Conservation (phyloP, 805 yeast genomes). For the Schwanniomyces occidentalis region DNA sequence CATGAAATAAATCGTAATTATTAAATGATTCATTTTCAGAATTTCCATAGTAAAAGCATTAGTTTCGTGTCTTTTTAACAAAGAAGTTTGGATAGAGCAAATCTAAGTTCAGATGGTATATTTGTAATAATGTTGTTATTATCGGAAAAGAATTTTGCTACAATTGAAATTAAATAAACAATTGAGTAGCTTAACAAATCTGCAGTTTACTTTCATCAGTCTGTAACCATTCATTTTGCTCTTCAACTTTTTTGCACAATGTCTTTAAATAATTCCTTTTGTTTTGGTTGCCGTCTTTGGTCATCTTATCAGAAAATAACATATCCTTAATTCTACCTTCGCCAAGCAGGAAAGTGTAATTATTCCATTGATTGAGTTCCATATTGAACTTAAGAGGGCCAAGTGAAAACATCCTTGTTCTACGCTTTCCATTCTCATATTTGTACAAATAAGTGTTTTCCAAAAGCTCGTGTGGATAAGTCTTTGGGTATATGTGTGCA, state of each 20-base stretch:
- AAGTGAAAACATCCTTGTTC: background rate
- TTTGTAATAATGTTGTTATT: no score
- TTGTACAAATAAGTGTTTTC: background rate
- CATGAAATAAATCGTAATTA: no score
- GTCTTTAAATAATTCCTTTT: background rate
- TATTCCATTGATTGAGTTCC: background rate
- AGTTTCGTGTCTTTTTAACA: no score
- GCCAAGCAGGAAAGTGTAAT: constrained; percentile 1
- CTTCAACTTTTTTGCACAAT: constrained; percentile 1
- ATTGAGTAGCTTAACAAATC: background rate
- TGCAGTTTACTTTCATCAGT: background rate
- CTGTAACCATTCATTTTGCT: background rate
- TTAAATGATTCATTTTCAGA: no score
- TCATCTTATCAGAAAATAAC: background rate
- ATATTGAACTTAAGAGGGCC: background rate
- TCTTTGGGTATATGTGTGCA: constrained; percentile 2
- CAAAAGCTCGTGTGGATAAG: background rate
- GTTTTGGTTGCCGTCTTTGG: background rate
- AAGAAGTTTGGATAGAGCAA: no score
- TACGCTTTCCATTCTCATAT: background rate
- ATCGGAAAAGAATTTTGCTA: no score
- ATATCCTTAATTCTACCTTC: constrained; percentile 1
- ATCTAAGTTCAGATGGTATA: no score
- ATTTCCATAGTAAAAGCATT: no score
- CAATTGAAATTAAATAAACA: no score